These are phyloP conservation scores for Colletotrichum costaricense DNA, from an alignment of 2,329 filamentous ascomycete genomes.

Conservation along the genomic window DNA sequence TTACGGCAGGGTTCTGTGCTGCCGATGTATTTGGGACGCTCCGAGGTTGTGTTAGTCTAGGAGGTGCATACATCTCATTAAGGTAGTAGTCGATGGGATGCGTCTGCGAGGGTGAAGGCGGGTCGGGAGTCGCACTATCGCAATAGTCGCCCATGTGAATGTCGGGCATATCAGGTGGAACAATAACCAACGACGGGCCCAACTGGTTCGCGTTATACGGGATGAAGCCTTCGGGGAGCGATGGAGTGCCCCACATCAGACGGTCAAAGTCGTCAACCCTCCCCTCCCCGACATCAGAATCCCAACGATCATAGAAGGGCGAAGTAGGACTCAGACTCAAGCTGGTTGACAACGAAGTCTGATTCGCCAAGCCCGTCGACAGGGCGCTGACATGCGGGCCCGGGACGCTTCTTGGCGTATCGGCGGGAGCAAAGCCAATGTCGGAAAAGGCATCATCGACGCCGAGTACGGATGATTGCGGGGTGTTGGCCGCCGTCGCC, in stretches of 20 bases:
- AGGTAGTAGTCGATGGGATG: constrained; percentile 18
- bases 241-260: not conserved
- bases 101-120: not conserved
- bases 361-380: constrained; percentile 2
- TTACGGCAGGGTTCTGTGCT: not conserved
- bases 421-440: not conserved
- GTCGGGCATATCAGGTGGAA: constrained; percentile 6
- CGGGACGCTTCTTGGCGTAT: constrained; percentile 1
- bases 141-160: not conserved
- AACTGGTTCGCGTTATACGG: not conserved
- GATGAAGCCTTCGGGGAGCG: not conserved
- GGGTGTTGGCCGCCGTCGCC: not conserved
- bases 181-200: constrained; percentile 9
- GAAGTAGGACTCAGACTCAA: constrained; percentile 13
- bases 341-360: not conserved
- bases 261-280: not conserved
- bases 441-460: not conserved
- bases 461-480: not conserved
- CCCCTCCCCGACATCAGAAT: not conserved
- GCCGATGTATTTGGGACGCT: not conserved
- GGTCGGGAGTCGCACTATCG: not conserved
- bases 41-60: not conserved
- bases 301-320: constrained; percentile 12
- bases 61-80: not conserved
- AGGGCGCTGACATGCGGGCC: constrained; percentile 6